Base-by-base conservation (phyloP, 495 filamentous ascomycete species). In the Talaromyces borbonicus region DNA sequence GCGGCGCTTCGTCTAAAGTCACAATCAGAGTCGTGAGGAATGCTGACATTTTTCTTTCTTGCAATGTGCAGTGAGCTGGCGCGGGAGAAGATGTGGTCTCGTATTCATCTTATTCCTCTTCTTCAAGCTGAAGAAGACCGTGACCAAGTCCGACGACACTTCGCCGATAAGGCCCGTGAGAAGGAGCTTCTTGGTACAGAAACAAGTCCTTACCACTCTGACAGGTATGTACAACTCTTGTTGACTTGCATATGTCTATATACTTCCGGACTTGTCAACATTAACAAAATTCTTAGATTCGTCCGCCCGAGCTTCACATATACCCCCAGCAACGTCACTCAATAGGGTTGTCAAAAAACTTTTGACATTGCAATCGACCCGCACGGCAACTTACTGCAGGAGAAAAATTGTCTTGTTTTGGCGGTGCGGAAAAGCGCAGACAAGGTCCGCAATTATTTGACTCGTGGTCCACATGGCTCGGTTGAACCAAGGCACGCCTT, bases 41-140 rank as follows among this genome's bases (percentile, higher is more conserved):
- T 15, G 18, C 38, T 41, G 25, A 52, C 16, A 26, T 5, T 6
- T 14, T 2, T 11, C n/a, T 27, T 36, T 38, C 16, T 42, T 29
- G 33, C 44, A 32, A 15, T 41, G 0, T 27, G 22, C 46, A 96
- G 90, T 59, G 92, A 98, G 61, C 84, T 93, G 49, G 85, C 81
- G 43, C 86, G 92, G 36, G 92, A 98, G 59, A 98, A 98, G 73
- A 89, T 95, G 77, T 98, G 92, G 92, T 74, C 82, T 35, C 83
- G 92, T 53, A 90, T 97, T 55, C 78, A 98, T 62, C 71, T 98
- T 39, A 88, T 88, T 59, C 92, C 92, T 24, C 64, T 92, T 51
- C 80, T 98, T 42, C 90, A 96, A 58, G 92, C 92, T 46, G 92
- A 98, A 60, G 85, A 90, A 57, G 92, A 98, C 71, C 83, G 92